Evolutionary conservation across 2,329 filamentous ascomycete species (phyloP).

Genomic region (Thielaviopsis ethacetica): DNA sequence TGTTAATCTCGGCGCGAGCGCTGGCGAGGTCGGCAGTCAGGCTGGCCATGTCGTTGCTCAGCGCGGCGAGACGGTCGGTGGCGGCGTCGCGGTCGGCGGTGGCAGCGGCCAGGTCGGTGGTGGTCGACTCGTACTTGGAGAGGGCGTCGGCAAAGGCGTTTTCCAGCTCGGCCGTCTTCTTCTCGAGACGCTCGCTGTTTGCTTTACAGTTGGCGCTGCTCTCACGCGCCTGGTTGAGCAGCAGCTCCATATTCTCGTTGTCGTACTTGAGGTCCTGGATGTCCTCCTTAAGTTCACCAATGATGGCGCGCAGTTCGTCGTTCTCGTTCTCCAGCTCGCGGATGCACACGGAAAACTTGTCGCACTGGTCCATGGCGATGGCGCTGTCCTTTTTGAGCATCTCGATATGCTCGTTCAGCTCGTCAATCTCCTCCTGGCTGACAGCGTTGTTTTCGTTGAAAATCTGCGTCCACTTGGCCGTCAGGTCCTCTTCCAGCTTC

Average conservation of each 20-base stretch:
- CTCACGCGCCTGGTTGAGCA: background rate
- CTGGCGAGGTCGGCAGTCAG: background rate
- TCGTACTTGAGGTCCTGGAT: background rate
- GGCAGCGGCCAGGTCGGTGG: background rate
- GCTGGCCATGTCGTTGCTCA: too few relatives aligned
- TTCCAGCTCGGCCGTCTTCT: background rate
- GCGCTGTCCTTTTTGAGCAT: too few relatives aligned
- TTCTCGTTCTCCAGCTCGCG: background rate
- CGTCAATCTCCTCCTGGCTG: background rate
- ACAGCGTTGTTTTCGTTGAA: background rate
- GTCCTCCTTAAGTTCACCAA: too few relatives aligned
- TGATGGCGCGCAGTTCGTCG: background rate
- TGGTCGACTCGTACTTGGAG: background rate
- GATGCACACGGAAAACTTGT: too few relatives aligned
- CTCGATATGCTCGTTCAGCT: background rate
- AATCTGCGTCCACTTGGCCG: background rate
- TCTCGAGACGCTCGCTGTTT: background rate
- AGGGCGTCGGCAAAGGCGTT: background rate
- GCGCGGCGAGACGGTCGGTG: background rate
- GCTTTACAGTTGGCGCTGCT: background rate
- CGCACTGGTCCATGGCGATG: too few relatives aligned
- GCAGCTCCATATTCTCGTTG: background rate
- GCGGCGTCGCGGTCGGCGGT: background rate
- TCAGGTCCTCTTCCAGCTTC: background rate
- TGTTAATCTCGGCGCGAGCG: background rate